Evolutionary conservation across 257 asterid species (phyloP).

Genomic region (Solanum appendiculatum): DNA sequence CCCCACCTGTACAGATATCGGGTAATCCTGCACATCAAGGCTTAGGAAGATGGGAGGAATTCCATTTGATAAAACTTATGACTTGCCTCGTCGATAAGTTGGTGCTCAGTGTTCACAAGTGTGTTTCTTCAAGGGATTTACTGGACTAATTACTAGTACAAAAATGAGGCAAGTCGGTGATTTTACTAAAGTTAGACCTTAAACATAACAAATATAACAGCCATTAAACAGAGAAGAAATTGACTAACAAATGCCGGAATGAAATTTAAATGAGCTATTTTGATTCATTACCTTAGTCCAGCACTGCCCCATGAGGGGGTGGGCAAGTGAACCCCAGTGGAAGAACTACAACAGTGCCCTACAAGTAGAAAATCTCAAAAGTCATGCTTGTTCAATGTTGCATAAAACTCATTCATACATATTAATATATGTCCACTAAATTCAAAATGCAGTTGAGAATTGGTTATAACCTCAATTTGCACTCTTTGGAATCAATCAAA

Average conservation of each 20-base stretch:
- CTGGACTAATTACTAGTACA: too few relatives aligned
- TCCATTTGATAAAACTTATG: not conserved
- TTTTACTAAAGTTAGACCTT: too few relatives aligned
- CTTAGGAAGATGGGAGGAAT: not conserved
- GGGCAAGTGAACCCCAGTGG: slow-evolving; percentile 22
- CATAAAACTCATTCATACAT: not conserved
- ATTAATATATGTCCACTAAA: too few relatives aligned
- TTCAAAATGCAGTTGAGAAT: not conserved
- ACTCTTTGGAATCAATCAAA: not conserved
- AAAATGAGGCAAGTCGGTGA: too few relatives aligned
- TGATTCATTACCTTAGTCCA: slow-evolving; percentile 36
- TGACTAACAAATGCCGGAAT: too few relatives aligned
- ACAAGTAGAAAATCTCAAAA: not conserved
- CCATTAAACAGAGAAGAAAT: too few relatives aligned
- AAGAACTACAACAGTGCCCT: slow-evolving; percentile 24
- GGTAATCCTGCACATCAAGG: not conserved
- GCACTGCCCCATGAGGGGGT: slow-evolving; percentile 47
- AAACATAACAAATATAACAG: too few relatives aligned
- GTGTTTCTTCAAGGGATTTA: too few relatives aligned
- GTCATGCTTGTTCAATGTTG: not conserved
- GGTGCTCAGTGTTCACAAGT: not conserved
- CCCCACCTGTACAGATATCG: not conserved
- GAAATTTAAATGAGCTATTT: too few relatives aligned
- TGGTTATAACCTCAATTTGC: not conserved
- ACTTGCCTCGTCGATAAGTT: not conserved